Conservation (phyloP, 2,329 filamentous ascomycete species). For the Tothia fuscella region DNA sequence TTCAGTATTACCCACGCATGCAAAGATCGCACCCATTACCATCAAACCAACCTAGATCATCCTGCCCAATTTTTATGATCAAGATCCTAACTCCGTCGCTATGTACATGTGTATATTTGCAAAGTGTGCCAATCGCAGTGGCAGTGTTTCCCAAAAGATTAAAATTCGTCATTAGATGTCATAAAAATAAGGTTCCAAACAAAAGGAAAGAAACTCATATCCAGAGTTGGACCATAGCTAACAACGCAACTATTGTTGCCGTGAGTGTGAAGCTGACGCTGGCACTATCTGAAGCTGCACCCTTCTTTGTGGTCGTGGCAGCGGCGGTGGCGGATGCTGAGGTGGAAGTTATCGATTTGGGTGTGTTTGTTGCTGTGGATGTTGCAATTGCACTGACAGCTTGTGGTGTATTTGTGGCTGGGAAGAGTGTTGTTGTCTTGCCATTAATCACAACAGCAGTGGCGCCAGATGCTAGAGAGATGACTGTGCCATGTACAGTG, state of each 20-base stretch:
- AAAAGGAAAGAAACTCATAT: neutral
- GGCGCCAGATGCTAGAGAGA: slow-evolving; percentile 6
- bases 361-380: neutral
- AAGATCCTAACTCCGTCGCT: slow-evolving; percentile 1
- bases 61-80: too few relatives aligned
- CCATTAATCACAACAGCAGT: slow-evolving; percentile 10
- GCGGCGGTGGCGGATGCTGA: neutral
- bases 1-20: too few relatives aligned
- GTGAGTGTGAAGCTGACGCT: neutral
- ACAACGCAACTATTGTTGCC: neutral
- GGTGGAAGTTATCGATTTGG: neutral
- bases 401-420: slow-evolving; percentile 2
- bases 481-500: slow-evolving; percentile 1
- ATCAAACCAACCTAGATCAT: too few relatives aligned
- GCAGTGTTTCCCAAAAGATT: neutral
- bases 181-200: neutral
- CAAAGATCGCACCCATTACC: too few relatives aligned
- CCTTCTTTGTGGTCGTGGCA: neutral
- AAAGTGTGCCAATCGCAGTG: neutral
- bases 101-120: neutral
- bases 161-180: slow-evolving; percentile 5
- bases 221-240: neutral
- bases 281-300: neutral
- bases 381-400: slow-evolving; percentile 8
- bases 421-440: slow-evolving; percentile 8